These are phyloP conservation scores for Bidens hawaiensis DNA, from an alignment of 140 eudicot species.

Conservation along the genomic window DNA sequence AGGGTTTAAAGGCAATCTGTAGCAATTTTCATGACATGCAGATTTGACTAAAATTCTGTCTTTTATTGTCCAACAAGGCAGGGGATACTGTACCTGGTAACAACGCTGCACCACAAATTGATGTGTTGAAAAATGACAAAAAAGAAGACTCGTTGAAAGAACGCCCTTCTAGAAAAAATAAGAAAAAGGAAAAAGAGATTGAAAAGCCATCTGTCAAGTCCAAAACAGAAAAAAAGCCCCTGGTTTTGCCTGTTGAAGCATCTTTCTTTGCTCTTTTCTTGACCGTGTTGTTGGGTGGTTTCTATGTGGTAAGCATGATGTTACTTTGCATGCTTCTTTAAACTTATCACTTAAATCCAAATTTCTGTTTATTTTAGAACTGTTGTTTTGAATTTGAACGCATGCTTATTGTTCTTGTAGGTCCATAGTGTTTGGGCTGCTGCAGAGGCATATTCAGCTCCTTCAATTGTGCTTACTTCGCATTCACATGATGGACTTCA, in stretches of 20 bases:
- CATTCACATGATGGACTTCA: constrained; percentile 90
- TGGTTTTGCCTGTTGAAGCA: constrained; percentile 84
- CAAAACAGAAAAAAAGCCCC: constrained; percentile 58
- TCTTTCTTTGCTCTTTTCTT: constrained; percentile 77
- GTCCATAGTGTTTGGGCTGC: constrained; percentile 99
- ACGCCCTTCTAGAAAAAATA: constrained; percentile 62
- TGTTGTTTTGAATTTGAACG: neutral
- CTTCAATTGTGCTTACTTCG: constrained; percentile 95
- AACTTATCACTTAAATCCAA: neutral
- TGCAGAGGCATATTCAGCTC: constrained; percentile 99
- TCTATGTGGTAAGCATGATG: constrained; percentile 78
- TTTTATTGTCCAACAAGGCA: constrained; percentile 44
- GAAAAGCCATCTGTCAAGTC: constrained; percentile 54
- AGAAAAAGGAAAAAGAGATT: constrained; percentile 83
- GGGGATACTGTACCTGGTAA: constrained; percentile 56
- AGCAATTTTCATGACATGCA: neutral
- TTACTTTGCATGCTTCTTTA: neutral
- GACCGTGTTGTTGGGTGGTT: constrained; percentile 78
- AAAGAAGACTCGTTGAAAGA: constrained; percentile 65
- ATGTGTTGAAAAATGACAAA: constrained; percentile 56
- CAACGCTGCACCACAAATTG: constrained; percentile 41
- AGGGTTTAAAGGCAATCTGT: neutral
- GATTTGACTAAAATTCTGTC: constrained; percentile 21
- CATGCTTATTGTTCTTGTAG: constrained; percentile 36
- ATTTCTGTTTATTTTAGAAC: neutral